phyloP scores from a whole-genome alignment of 805 yeast genomes.

The Lipomyces spencermartinsiae region DNA sequence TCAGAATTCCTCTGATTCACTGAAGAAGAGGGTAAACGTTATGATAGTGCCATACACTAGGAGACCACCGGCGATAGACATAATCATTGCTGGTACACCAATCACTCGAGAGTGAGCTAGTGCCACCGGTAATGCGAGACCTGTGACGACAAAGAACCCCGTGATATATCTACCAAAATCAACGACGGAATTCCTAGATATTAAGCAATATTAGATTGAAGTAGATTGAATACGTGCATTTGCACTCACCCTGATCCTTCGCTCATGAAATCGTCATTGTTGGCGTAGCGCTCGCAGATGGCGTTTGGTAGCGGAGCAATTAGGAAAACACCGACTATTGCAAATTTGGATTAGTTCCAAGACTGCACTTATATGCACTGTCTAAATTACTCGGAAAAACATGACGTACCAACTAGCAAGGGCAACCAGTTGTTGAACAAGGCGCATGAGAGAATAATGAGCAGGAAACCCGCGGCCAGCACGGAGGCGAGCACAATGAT shows the following conservation, averaged over 20 bases:
- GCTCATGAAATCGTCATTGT: constrained; percentile 65
- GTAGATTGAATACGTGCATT: neutral
- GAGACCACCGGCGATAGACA: constrained; percentile 85
- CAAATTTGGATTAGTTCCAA: constrained; percentile 8
- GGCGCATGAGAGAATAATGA: constrained; percentile 87
- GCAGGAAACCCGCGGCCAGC: constrained; percentile 85
- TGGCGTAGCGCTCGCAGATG: constrained; percentile 56
- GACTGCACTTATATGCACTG: neutral
- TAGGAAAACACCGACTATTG: constrained; percentile 61
- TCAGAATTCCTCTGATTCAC: constrained; percentile 53
- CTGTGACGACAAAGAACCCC: constrained; percentile 77
- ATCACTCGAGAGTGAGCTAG: constrained; percentile 78
- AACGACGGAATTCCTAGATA: constrained; percentile 52
- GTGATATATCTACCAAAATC: constrained; percentile 83
- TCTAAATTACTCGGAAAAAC: neutral
- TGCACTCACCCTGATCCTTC: constrained; percentile 53
- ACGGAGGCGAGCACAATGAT: constrained; percentile 78
- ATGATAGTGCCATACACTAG: constrained; percentile 84
- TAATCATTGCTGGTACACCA: constrained; percentile 68
- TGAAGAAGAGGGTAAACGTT: constrained; percentile 78
- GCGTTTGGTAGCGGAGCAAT: constrained; percentile 77
- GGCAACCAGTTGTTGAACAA: constrained; percentile 93
- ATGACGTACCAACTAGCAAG: constrained; percentile 63
- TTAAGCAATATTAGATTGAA: constrained; percentile 11
- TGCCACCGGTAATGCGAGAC: constrained; percentile 74